phyloP scores from a whole-genome alignment of 148 eudicot species.

The Euryodendron excelsum region DNA sequence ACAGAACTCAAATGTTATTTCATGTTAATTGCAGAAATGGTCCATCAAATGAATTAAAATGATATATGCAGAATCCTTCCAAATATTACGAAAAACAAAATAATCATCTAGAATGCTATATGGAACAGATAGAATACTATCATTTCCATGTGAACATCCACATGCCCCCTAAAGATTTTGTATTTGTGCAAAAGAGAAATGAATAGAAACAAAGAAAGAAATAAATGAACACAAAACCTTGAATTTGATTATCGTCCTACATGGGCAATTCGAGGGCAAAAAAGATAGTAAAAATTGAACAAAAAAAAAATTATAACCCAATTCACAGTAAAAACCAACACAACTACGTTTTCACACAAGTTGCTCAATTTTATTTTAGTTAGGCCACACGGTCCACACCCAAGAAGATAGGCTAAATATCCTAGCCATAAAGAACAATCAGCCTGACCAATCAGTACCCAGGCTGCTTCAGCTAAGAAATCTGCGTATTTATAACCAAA shows the following conservation, averaged over 20 bases:
- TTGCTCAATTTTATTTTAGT: neutral
- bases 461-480: neutral
- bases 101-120: neutral
- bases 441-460: conserved; percentile 2
- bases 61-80: neutral
- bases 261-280: neutral
- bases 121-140: neutral
- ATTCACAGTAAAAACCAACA: neutral
- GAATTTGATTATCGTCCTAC: neutral
- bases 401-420: neutral
- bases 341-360: neutral
- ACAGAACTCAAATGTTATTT: neutral
- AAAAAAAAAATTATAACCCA: neutral
- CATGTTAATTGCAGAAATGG: neutral
- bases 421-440: neutral
- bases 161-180: neutral
- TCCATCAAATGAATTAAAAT: neutral
- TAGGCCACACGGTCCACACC: neutral
- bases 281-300: neutral
- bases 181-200: neutral
- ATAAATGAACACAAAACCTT: neutral
- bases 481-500: neutral
- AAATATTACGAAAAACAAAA: neutral
- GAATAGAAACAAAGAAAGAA: neutral
- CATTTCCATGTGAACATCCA: neutral